Evolutionary conservation across 208 protist species (phyloP).

Genomic region (Trypanosoma brucei): DNA sequence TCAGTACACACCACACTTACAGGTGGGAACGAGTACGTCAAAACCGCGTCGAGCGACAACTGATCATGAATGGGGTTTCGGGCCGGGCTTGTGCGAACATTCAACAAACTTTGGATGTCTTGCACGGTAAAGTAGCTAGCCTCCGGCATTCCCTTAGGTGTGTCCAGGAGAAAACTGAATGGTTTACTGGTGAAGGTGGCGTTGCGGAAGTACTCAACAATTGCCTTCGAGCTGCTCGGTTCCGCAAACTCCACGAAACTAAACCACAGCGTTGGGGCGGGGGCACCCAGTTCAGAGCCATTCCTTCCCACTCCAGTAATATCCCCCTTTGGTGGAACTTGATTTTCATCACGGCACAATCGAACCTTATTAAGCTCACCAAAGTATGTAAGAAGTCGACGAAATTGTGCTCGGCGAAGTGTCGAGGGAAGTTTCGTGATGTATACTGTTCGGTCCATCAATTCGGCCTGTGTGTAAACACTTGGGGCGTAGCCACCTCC

Average conservation of each 20-base stretch:
- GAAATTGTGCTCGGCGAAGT: slow-evolving; percentile 54
- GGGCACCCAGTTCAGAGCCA: slow-evolving; percentile 1
- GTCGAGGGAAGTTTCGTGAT: slow-evolving; percentile 75
- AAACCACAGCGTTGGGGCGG: slow-evolving; percentile 43
- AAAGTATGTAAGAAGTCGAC: slow-evolving; percentile 68
- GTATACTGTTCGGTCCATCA: slow-evolving; percentile 71
- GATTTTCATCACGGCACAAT: slow-evolving; percentile 71
- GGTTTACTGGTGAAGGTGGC: slow-evolving; percentile 33
- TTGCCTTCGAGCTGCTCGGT: slow-evolving; percentile 44
- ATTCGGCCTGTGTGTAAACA: slow-evolving; percentile 35
- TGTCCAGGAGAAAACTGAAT: slow-evolving; percentile 52
- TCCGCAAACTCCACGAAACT: slow-evolving; percentile 80
- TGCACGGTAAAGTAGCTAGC: slow-evolving; percentile 21
- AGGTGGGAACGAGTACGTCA: slow-evolving; percentile 10
- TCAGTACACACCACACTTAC: slow-evolving; percentile 23
- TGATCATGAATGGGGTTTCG: slow-evolving; percentile 78
- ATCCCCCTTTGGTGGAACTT: slow-evolving; percentile 20
- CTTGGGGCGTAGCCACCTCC: not conserved
- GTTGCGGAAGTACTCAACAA: slow-evolving; percentile 85
- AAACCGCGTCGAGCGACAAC: slow-evolving; percentile 49
- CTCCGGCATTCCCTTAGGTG: slow-evolving; percentile 7
- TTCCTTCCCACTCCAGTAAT: not conserved
- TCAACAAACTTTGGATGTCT: slow-evolving; percentile 38
- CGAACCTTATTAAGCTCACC: slow-evolving; percentile 86
- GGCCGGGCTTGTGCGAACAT: slow-evolving; percentile 57